These are phyloP conservation scores for Calonectria crousiana DNA, from an alignment of 2,329 filamentous ascomycete species.

Conservation along the genomic window DNA sequence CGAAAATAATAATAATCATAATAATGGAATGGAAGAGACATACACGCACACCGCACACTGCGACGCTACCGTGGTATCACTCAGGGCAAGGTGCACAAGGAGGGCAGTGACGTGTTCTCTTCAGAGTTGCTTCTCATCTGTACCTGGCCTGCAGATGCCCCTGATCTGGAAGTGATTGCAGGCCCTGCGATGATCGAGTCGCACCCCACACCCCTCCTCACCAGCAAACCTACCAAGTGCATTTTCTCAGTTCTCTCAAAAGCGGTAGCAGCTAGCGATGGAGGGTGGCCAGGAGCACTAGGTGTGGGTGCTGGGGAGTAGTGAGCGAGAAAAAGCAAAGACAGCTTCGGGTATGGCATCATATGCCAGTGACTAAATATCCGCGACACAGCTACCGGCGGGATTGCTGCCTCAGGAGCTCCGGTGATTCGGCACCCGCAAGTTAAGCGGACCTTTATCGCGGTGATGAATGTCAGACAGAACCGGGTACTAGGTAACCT, in stretches of 20 bases:
- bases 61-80: not conserved
- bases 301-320: not conserved
- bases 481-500: constrained; percentile 7
- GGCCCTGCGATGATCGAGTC: not conserved
- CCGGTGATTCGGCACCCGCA: not conserved
- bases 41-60: not conserved
- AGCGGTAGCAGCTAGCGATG: not conserved
- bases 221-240: not conserved
- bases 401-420: not conserved
- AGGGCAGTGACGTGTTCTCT: not conserved
- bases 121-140: not conserved
- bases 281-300: not conserved
- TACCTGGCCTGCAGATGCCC: not conserved
- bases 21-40: not conserved
- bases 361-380: not conserved
- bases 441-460: not conserved
- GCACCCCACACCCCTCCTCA: not conserved
- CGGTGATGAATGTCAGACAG: not conserved
- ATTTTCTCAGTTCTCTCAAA: not conserved
- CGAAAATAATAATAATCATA: not conserved
- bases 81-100: not conserved
- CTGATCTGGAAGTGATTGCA: constrained; percentile 7
- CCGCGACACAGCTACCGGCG: not conserved
- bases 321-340: not conserved
- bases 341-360: not conserved